Conservation (phyloP, 2,329 filamentous ascomycete species). For the Leptographium radiaticola region DNA sequence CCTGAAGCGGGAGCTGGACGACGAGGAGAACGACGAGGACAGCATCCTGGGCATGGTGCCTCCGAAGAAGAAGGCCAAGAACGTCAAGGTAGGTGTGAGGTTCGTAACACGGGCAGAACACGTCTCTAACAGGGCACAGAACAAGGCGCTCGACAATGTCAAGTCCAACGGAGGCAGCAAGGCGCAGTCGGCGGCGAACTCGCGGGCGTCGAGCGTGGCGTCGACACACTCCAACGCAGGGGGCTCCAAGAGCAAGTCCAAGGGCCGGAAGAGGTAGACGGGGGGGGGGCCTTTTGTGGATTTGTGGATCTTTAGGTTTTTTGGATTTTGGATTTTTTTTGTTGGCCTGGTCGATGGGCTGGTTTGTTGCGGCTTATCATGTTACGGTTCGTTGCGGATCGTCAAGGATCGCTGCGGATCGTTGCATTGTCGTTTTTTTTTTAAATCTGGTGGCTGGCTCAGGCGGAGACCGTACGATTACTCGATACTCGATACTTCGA, state of each 20-base stretch:
- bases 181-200: slow-evolving; percentile 61
- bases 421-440: neutral
- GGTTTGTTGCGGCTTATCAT: too few species aligned
- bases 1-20: slow-evolving; percentile 61
- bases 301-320: neutral
- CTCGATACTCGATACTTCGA: too few species aligned
- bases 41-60: slow-evolving; percentile 61
- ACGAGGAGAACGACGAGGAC: slow-evolving; percentile 76
- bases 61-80: slow-evolving; percentile 92
- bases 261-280: slow-evolving; percentile 8
- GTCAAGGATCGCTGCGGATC: too few species aligned
- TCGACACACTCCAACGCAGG: slow-evolving; percentile 50
- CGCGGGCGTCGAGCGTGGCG: slow-evolving; percentile 76
- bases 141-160: slow-evolving; percentile 83
- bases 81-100: slow-evolving; percentile 55
- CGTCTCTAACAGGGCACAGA: slow-evolving; percentile 38
- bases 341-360: neutral
- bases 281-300: neutral
- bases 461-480: too few species aligned
- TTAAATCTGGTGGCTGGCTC: neutral
- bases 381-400: too few species aligned
- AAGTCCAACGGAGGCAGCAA: slow-evolving; percentile 31
- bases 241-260: slow-evolving; percentile 17
- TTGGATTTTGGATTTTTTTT: neutral
- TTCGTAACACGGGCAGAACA: too few species aligned